These are phyloP conservation scores for Antitrichia curtipendula DNA, from an alignment of 225 moss, liverwort and hornwort species.

Conservation along the genomic window DNA sequence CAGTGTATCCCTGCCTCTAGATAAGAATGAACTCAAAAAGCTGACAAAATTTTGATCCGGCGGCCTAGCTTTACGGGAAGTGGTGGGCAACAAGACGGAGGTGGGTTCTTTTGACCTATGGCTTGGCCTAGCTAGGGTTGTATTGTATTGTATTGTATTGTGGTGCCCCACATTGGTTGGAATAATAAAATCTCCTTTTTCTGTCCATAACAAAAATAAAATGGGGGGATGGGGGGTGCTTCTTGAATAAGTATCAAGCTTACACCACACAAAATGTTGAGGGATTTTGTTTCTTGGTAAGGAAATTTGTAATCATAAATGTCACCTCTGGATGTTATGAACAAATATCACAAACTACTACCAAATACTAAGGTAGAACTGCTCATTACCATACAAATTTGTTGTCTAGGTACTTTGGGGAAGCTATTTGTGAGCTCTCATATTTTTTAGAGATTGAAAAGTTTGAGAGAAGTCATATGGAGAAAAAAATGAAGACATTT, in stretches of 20 bases:
- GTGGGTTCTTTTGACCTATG: not conserved
- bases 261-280: not conserved
- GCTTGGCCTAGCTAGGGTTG: no score
- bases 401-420: no score
- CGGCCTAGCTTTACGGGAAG: not conserved
- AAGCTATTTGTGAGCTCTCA: no score
- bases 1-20: not conserved
- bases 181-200: not conserved
- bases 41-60: not conserved
- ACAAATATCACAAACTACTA: no score
- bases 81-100: not conserved
- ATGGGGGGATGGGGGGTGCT: not conserved
- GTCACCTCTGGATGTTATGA: no score
- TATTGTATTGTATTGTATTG: no score
- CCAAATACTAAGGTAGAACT: no score
- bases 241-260: not conserved
- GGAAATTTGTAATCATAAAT: no score
- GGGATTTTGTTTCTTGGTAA: not conserved
- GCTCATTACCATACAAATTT: no score
- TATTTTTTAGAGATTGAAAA: no score
- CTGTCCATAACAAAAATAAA: not conserved
- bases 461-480: no score
- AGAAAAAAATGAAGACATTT: no score
- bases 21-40: not conserved
- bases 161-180: fast-evolving